Base-by-base conservation (phyloP, 192 early-diverging fungal species). In the Neocallimastix lanati region DNA sequence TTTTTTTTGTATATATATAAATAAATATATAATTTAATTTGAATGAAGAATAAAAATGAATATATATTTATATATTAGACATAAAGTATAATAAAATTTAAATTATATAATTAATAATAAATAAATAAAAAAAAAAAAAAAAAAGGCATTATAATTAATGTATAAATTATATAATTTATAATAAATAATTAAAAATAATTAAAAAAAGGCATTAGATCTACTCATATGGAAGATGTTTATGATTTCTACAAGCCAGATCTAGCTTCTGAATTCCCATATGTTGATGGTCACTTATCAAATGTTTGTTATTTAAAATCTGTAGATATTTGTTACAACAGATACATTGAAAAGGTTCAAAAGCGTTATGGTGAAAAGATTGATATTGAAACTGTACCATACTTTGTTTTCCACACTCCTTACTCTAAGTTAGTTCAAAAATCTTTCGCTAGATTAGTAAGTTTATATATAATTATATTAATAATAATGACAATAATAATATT, bases 181-280 rank as follows among this genome's bases (percentile, higher is more conserved):
- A n/a, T n/a, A n/a, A n/a, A n/a, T n/a, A n/a, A n/a, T n/a, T n/a
- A n/a, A 33, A 33, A 33, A 33, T 6, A 33, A 33, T 6, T 6
- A 33, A 33, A 81, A 80, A n/a, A 84, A 83, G 92, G 92, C 82
- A 86, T 98, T 76, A 92, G 96, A 38, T 85, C 90, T 76, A 96
- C 95, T 30, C 93, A 96, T 86, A 97, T 99, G 93, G 94, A 95
- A 84, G 95, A 99, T 86, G 92, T 91, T 67, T 99, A 94, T 86
- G 98, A 99, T 82, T 99, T 99, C 81, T 99, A 98, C 92, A 99
- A 99, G 92, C 96, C 98, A 79, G 92, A 99, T 88, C 89, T 98
- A 82, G 91, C 92, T 80, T 95, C 94, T 79, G 98, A 99, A 86
- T 99, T 94, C 88, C 98, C 98, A 78, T 92, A 92, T 37, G 98